Evolutionary conservation across 2,329 filamentous ascomycete genomes (phyloP).

Genomic region (Thelonectria olida): DNA sequence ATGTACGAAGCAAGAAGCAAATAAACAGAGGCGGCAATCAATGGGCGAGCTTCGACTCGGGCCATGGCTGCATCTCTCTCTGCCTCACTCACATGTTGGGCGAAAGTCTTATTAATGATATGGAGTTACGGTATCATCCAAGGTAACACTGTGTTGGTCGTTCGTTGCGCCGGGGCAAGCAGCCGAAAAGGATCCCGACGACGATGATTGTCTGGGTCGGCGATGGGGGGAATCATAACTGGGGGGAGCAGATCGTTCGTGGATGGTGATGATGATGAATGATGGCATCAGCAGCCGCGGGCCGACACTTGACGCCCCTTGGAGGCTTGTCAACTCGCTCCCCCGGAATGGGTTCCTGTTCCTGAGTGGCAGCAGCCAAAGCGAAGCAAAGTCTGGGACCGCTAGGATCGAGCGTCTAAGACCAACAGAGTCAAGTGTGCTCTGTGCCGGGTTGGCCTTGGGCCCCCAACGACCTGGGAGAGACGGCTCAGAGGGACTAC

Average conservation of each 20-base stretch:
- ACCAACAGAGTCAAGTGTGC: conserved; percentile 12
- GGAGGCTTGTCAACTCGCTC: neutral
- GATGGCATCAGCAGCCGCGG: conserved; percentile 7
- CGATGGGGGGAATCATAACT: too few relatives aligned
- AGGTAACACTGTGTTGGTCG: conserved; percentile 1
- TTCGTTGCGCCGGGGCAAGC: neutral
- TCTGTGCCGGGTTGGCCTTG: conserved; percentile 1
- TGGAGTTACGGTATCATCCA: neutral
- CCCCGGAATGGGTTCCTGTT: conserved; percentile 16
- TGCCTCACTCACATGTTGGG: neutral
- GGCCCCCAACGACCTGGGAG: too few relatives aligned
- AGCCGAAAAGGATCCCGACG: too few relatives aligned
- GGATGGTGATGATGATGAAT: conserved; percentile 12
- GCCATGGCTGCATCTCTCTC: neutral
- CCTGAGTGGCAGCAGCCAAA: conserved; percentile 5
- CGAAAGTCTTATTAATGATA: neutral
- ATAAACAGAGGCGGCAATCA: neutral
- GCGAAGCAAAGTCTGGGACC: neutral
- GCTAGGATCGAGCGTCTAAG: conserved; percentile 17
- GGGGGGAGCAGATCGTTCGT: neutral
- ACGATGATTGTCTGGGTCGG: too few relatives aligned
- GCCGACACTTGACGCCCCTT: neutral
- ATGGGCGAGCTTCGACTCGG: too few relatives aligned
- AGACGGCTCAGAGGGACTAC: neutral
- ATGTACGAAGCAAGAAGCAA: neutral